Base-by-base conservation (phyloP, 164 flowering plant genomes). In the Nymphaea colorata region DNA sequence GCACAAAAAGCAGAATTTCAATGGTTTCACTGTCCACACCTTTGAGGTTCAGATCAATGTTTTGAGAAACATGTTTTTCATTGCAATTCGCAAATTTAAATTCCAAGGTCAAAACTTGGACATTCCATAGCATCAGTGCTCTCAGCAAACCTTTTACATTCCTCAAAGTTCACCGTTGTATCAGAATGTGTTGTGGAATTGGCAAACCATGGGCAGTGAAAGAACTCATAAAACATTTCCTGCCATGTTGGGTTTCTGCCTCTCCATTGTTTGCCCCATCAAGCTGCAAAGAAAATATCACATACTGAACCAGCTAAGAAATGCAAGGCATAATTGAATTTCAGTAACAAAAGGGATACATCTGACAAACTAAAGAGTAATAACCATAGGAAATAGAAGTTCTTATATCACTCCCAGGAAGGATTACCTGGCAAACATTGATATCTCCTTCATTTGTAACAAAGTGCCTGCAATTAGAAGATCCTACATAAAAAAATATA, bases 21-120 rank as follows among this genome's bases (percentile, higher is more conserved):
- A 25, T 25, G 36, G 36, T 25, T 25, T 25, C 36, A 25, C 36
- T 25, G 1, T 25, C 36, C 36, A 25, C 36, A 25, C 36, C 36
- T 25, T 25, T 25, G 36, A 25, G 36, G 36, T 25, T 25, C 36
- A 25, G 36, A 25, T 25, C 36, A 25, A 25, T 25, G 36, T 25
- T 25, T 0, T 25, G 36, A 25, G 36, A 25, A 25, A 25, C 36
- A 25, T 25, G 36, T 1, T 25, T 25, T 25, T 25, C 36, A 25
- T 25, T 25, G 36, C 1, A 25, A 25, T 25, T 25, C 36, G 36
- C 36, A n/a, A n/a, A 4, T 41, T 44, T 70, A 82, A 76, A 85
- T 73, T 67, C 89, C 89, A 44, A 88, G 82, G 77, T 85, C 87
- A 75, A 86, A 88, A 72, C 82, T 78, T 42, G 94, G 94, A 73